A percentile compares a stretch with the other conserved stretches of the same genome.
These are phyloP conservation scores for Trametes cubensis DNA, from an alignment of 768 basidiomycete genomes.

Conservation along the genomic window DNA sequence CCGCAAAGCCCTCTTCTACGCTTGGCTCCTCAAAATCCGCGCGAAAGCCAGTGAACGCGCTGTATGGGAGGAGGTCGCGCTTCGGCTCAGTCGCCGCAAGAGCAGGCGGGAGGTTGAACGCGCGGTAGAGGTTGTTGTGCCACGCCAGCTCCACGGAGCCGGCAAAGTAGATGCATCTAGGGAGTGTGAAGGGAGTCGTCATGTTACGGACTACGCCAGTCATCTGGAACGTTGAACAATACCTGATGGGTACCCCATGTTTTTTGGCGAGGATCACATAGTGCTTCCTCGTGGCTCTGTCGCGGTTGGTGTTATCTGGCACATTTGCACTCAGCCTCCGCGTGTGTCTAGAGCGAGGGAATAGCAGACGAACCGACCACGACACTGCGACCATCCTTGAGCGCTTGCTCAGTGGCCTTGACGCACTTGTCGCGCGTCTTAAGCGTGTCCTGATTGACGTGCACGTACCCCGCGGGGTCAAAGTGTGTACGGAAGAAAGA, in stretches of 20 bases:
- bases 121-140: constrained; percentile 93
- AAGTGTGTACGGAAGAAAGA: constrained; percentile 78
- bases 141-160: constrained; percentile 81
- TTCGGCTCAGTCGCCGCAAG: constrained; percentile 46
- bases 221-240: not conserved
- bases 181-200: not conserved
- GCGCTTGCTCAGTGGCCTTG: constrained; percentile 56
- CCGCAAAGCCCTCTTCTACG: constrained; percentile 71
- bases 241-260: constrained; percentile 60
- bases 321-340: not conserved
- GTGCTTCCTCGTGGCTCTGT: constrained; percentile 62
- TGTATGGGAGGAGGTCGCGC: constrained; percentile 59
- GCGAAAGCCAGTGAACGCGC: constrained; percentile 60
- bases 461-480: constrained; percentile 64
- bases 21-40: constrained; percentile 68
- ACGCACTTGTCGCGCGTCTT: constrained; percentile 77
- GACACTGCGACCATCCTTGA: constrained; percentile 62
- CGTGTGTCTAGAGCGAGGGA: not conserved
- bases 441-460: constrained; percentile 87
- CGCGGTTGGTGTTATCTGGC: constrained; percentile 91
- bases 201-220: no score
- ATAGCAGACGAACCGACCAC: constrained; percentile 66
- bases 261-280: constrained; percentile 73
- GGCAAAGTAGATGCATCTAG: constrained; percentile 74
- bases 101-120: constrained; percentile 59